Conservation (phyloP, 2,329 filamentous ascomycete species). For the Colletotrichum sp. region DNA sequence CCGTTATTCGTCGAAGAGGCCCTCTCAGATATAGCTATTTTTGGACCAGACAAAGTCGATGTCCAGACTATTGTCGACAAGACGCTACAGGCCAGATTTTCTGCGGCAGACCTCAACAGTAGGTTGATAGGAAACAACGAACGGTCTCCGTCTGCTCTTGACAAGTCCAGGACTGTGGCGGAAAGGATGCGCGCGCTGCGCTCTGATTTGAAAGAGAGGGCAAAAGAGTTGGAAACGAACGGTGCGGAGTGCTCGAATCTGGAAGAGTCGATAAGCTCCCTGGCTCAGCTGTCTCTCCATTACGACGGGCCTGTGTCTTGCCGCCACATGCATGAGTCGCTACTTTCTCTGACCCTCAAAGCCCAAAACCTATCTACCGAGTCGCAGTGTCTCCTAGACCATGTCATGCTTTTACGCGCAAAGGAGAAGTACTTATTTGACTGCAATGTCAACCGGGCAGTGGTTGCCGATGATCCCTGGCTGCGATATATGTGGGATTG, state of each 20-base stretch:
- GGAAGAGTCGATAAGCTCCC: slow-evolving; percentile 33
- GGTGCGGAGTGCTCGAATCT: background rate
- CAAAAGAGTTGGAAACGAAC: slow-evolving; percentile 27
- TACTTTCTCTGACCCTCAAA: slow-evolving; percentile 51
- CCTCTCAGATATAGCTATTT: slow-evolving; percentile 60
- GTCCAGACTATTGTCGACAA: slow-evolving; percentile 38
- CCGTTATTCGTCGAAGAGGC: slow-evolving; percentile 59
- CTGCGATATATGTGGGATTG: slow-evolving; percentile 82
- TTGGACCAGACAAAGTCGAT: slow-evolving; percentile 55
- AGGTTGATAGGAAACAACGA: background rate
- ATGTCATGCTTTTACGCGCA: slow-evolving; percentile 64
- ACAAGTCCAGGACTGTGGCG: slow-evolving; percentile 46
- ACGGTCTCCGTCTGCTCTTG: slow-evolving; percentile 43
- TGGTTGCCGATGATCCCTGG: slow-evolving; percentile 76
- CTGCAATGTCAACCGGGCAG: slow-evolving; percentile 65
- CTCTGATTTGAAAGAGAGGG: slow-evolving; percentile 21
- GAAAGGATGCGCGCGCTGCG: slow-evolving; percentile 56
- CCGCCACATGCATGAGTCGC: slow-evolving; percentile 61
- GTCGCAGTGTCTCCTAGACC: slow-evolving; percentile 58
- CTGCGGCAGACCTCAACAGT: slow-evolving; percentile 8
- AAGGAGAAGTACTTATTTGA: slow-evolving; percentile 70
- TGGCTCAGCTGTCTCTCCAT: slow-evolving; percentile 41
- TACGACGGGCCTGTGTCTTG: slow-evolving; percentile 49
- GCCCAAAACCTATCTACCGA: slow-evolving; percentile 53
- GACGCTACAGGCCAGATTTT: slow-evolving; percentile 14